Evolutionary conservation across 768 basidiomycete species (phyloP).

Genomic region (Hygrophoropsis aurantiaca): DNA sequence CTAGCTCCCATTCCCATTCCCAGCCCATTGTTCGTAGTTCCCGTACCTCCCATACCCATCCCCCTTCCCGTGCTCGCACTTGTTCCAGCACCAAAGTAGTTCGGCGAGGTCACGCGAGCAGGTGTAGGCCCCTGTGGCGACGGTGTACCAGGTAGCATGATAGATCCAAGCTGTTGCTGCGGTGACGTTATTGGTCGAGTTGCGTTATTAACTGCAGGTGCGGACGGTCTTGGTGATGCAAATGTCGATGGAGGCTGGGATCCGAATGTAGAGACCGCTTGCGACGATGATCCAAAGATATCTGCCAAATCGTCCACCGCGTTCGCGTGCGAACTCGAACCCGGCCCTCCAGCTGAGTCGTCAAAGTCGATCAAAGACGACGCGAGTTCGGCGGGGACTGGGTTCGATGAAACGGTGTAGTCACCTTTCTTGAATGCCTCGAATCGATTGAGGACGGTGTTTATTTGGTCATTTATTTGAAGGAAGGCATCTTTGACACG

Average conservation of each 20-base stretch:
- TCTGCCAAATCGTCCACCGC: slow-evolving; percentile 59
- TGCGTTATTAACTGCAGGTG: slow-evolving; percentile 25
- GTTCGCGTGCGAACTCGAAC: slow-evolving; percentile 18
- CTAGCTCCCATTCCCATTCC: slow-evolving; percentile 2
- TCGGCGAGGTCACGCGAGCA: slow-evolving; percentile 18
- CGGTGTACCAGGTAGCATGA: slow-evolving; percentile 45
- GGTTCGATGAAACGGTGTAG: slow-evolving; percentile 68
- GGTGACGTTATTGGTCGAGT: slow-evolving; percentile 22
- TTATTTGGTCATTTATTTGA: slow-evolving; percentile 97
- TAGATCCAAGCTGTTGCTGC: slow-evolving; percentile 34
- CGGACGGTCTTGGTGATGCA: slow-evolving; percentile 12
- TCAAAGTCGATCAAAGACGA: slow-evolving; percentile 80
- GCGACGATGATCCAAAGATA: slow-evolving; percentile 44
- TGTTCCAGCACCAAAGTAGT: slow-evolving; percentile 16
- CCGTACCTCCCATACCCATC: slow-evolving; percentile 7
- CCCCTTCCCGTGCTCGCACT: slow-evolving; percentile 10
- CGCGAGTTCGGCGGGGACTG: slow-evolving; percentile 53
- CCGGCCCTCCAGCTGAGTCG: slow-evolving; percentile 37
- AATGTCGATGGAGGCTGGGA: slow-evolving; percentile 2
- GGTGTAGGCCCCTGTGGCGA: slow-evolving; percentile 20
- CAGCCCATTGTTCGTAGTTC: slow-evolving; percentile 17
- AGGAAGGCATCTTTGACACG: slow-evolving; percentile 96
- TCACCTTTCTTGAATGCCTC: slow-evolving; percentile 94
- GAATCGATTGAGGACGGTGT: slow-evolving; percentile 85
- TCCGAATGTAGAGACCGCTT: background rate